A percentile compares a stretch with the other conserved stretches of the same genome.
These are phyloP conservation scores for Coniochaeta ligniaria DNA, from an alignment of 2,329 filamentous ascomycete genomes.

Conservation along the genomic window DNA sequence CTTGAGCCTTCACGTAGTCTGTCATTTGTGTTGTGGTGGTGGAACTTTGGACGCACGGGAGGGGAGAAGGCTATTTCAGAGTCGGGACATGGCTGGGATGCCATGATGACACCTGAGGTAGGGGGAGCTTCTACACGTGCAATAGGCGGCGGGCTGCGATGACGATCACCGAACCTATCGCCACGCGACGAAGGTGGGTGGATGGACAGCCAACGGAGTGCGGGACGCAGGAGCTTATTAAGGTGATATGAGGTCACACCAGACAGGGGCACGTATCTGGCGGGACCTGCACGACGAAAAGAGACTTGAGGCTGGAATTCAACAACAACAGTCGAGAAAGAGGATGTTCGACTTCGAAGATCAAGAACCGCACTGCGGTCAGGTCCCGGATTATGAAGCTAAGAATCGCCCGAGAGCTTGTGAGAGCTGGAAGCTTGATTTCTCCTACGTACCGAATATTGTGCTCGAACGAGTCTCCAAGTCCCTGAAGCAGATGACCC, in stretches of 20 bases:
- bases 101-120: constrained; percentile 10
- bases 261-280: neutral
- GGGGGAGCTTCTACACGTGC: neutral
- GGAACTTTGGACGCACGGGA: constrained; percentile 37
- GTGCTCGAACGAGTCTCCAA: neutral
- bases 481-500: neutral
- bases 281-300: neutral
- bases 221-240: neutral
- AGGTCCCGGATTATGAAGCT: neutral
- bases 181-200: neutral
- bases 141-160: neutral
- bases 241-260: neutral
- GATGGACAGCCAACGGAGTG: neutral
- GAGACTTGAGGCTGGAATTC: neutral
- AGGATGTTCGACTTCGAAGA: neutral
- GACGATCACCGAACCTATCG: neutral
- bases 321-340: neutral
- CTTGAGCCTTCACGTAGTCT: constrained; percentile 41
- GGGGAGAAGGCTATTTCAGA: constrained; percentile 10
- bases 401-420: neutral
- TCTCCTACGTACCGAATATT: neutral
- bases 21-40: constrained; percentile 42
- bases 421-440: neutral
- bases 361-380: neutral
- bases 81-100: constrained; percentile 10